Conservation (phyloP, 345 rosid genomes). For the Melaleuca quinquenervia region DNA sequence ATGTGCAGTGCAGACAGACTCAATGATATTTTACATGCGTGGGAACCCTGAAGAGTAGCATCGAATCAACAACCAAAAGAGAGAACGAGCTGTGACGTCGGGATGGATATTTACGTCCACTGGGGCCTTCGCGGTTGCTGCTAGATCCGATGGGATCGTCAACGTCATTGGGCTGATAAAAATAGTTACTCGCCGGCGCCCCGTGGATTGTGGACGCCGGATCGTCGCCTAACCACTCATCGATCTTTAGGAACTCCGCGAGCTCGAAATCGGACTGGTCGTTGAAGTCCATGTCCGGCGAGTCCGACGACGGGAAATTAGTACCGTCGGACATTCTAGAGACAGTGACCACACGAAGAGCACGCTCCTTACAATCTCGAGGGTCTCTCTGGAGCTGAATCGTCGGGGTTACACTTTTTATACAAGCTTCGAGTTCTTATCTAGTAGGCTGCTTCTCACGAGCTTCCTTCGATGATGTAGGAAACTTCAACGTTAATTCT, state of each 20-base stretch:
- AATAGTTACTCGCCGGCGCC: neutral
- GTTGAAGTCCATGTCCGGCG: constrained; percentile 20
- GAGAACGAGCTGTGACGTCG: neutral
- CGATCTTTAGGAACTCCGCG: constrained; percentile 33
- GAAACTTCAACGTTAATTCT: constrained; percentile 8
- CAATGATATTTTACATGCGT: neutral
- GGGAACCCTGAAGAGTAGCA: neutral
- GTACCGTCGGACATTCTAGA: constrained; percentile 1
- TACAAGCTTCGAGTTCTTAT: neutral
- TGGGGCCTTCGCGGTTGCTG: constrained; percentile 8
- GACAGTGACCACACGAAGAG: neutral
- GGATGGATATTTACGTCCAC: neutral
- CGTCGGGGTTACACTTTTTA: neutral
- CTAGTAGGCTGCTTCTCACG: constrained; percentile 15
- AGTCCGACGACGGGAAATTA: constrained; percentile 1
- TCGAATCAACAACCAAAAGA: neutral
- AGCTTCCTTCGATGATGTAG: constrained; percentile 15
- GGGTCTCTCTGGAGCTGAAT: neutral
- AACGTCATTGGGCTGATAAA: constrained; percentile 19
- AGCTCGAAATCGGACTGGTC: constrained; percentile 34
- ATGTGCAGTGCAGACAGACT: neutral
- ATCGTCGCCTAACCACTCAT: constrained; percentile 40
- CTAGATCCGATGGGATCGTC: constrained; percentile 9
- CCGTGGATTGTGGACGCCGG: constrained; percentile 18
- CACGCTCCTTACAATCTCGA: neutral